Percentiles rank a stretch among this genome's conserved stretches.
Conservation (phyloP, 306 rosid species). For the Styphnolobium japonicum region DNA sequence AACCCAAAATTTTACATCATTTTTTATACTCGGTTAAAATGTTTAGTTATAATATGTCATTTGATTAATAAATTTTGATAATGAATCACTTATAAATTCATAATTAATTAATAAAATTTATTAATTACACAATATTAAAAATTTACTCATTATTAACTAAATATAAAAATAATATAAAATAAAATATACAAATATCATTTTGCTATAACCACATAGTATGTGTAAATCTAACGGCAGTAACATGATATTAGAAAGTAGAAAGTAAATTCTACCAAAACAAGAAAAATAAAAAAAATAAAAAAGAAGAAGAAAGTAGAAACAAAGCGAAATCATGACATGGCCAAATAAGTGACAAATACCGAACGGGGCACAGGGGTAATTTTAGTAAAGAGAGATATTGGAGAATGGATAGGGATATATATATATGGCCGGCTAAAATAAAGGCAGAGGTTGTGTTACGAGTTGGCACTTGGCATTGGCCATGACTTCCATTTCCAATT, state of each 20-base stretch:
- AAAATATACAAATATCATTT: too few relatives aligned
- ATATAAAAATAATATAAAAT: too few relatives aligned
- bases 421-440: too few relatives aligned
- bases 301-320: background rate
- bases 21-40: too few relatives aligned
- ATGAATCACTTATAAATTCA: too few relatives aligned
- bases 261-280: background rate
- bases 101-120: too few relatives aligned
- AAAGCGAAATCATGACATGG: background rate
- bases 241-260: background rate
- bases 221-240: background rate
- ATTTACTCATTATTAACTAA: too few relatives aligned
- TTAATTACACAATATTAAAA: too few relatives aligned
- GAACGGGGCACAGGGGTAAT: slow-evolving; percentile 25
- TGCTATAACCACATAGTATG: too few relatives aligned
- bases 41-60: too few relatives aligned
- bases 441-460: background rate
- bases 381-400: background rate
- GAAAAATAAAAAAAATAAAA: background rate
- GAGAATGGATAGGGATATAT: slow-evolving; percentile 2
- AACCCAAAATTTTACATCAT: too few relatives aligned
- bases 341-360: background rate
- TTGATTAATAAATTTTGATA: too few relatives aligned
- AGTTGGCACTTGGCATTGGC: background rate
- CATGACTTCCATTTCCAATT: slow-evolving; percentile 12